These are phyloP conservation scores for Lithohypha guttulata DNA, from an alignment of 2,329 filamentous ascomycete species.

Conservation along the genomic window DNA sequence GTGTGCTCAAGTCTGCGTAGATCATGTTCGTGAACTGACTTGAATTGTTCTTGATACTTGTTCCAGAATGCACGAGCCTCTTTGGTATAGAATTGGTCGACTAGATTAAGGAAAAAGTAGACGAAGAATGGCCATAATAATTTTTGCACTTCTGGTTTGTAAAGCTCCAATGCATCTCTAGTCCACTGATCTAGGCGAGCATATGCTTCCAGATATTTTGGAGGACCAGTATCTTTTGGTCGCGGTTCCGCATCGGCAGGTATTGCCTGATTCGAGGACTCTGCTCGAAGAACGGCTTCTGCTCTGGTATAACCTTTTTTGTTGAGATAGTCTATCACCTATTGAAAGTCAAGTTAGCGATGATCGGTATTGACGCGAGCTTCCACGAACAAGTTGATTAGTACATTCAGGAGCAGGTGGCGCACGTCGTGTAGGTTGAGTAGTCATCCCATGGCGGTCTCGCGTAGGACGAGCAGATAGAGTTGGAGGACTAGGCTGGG, in stretches of 20 bases:
- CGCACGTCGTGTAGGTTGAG: background rate
- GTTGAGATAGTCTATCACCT: constrained; percentile 87
- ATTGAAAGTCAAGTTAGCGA: constrained; percentile 7
- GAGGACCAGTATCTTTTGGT: constrained; percentile 39
- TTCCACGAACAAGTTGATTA: background rate
- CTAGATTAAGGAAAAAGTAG: constrained; percentile 77
- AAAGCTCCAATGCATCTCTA: constrained; percentile 83
- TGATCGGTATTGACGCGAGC: background rate
- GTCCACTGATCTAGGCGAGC: constrained; percentile 69
- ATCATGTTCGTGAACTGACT: constrained; percentile 69
- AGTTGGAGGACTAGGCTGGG: no score
- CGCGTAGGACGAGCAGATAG: background rate
- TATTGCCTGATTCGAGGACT: constrained; percentile 72
- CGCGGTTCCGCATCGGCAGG: constrained; percentile 39
- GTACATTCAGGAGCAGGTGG: background rate
- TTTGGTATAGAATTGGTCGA: constrained; percentile 57
- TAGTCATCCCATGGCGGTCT: background rate
- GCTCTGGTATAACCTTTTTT: constrained; percentile 93
- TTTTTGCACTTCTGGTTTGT: constrained; percentile 87
- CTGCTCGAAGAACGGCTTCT: constrained; percentile 82
- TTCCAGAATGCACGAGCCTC: constrained; percentile 31
- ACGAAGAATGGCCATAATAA: constrained; percentile 90
- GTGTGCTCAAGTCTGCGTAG: constrained; percentile 64
- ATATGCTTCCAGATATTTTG: constrained; percentile 68
- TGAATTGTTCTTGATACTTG: constrained; percentile 64